Percentiles rank a stretch among this genome's conserved stretches.
Evolutionary conservation across 352 stramenopile genomes (phyloP).

Genomic region (Globisporangium alternatum): DNA sequence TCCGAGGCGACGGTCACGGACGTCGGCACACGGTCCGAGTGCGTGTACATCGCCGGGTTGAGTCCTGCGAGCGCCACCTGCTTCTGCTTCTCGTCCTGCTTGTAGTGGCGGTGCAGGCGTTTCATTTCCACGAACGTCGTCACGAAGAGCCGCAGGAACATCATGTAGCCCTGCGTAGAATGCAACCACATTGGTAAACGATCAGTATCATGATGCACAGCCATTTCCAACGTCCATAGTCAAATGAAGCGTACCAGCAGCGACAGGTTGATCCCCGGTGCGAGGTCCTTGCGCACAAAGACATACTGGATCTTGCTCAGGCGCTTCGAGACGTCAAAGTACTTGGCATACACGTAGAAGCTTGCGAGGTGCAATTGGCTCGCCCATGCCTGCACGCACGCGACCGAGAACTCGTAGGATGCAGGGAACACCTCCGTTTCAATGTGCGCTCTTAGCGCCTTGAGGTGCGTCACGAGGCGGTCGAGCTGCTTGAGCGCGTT

Average conservation of each 20-base stretch:
- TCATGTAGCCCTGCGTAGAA: conserved; percentile 64
- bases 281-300: conserved; percentile 65
- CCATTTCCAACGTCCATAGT: neutral
- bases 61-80: conserved; percentile 24
- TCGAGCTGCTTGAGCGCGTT: conserved; percentile 39
- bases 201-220: neutral
- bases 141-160: conserved; percentile 59
- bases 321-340: conserved; percentile 70
- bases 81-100: conserved; percentile 42
- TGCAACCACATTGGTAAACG: neutral
- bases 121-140: conserved; percentile 55
- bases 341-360: conserved; percentile 79
- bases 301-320: conserved; percentile 71
- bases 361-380: conserved; percentile 55
- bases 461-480: conserved; percentile 39
- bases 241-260: conserved; percentile 42
- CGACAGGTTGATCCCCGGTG: conserved; percentile 58
- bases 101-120: conserved; percentile 41
- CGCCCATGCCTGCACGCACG: conserved; percentile 45
- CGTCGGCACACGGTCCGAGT: conserved; percentile 42
- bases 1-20: conserved; percentile 20
- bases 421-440: conserved; percentile 49
- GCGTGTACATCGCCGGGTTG: conserved; percentile 19
- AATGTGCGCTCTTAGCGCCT: conserved; percentile 28
- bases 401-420: conserved; percentile 58